phyloP scores from a whole-genome alignment of 306 rosid species.

The Lotus japonicus region DNA sequence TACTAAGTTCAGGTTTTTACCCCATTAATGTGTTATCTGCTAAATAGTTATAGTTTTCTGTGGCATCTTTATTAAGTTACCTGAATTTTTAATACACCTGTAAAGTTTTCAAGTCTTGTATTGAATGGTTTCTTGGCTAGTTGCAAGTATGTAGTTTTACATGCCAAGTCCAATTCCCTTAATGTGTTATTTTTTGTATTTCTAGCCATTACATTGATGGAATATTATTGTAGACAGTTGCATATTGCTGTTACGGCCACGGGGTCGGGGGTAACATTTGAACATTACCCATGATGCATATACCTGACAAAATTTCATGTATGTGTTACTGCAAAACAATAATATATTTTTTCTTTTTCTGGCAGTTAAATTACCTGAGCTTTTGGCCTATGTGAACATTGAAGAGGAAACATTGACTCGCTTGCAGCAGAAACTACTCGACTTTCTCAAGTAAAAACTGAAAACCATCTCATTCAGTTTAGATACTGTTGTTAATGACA shows the following conservation, averaged over 20 bases:
- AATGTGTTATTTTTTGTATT: slow-evolving; percentile 3
- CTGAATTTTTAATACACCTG: slow-evolving; percentile 53
- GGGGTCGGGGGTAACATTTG: slow-evolving; percentile 7
- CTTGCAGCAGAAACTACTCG: slow-evolving; percentile 67
- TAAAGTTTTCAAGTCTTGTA: neutral
- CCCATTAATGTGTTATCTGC: neutral
- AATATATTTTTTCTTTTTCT: slow-evolving; percentile 31
- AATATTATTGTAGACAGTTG: neutral
- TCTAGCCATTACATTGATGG: neutral
- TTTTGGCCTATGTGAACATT: slow-evolving; percentile 75
- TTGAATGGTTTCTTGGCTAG: neutral
- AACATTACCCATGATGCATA: slow-evolving; percentile 12
- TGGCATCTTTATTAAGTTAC: slow-evolving; percentile 53
- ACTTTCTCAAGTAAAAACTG: slow-evolving; percentile 61
- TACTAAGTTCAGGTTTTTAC: neutral
- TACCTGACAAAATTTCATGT: slow-evolving; percentile 12
- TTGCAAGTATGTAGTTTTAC: neutral
- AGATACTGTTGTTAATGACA: neutral
- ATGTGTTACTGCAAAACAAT: slow-evolving; percentile 1
- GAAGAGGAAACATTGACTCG: slow-evolving; percentile 79
- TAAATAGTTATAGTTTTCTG: slow-evolving; percentile 17
- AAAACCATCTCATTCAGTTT: slow-evolving; percentile 6
- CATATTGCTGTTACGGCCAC: neutral
- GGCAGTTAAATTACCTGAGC: slow-evolving; percentile 95
- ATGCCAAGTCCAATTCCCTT: neutral